phyloP scores from a whole-genome alignment of 2,329 filamentous ascomycete genomes.

The Diatrype stigma region DNA sequence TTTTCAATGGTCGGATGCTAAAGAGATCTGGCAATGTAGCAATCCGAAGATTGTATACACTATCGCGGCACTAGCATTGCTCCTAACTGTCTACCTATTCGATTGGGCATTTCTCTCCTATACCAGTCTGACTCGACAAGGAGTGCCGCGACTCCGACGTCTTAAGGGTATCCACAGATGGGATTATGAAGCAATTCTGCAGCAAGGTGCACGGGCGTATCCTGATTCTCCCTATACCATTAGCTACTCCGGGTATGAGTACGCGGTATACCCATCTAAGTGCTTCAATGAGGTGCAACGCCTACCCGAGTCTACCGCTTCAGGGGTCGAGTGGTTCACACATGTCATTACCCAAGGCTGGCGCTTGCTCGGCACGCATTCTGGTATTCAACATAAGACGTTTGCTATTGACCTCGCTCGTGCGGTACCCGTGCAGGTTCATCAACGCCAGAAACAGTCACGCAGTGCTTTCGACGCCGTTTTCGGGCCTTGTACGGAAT shows the following conservation, averaged over 20 bases:
- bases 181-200: constrained; percentile 8
- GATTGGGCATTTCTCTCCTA: neutral
- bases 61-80: neutral
- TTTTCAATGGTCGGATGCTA: neutral
- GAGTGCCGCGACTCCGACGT: constrained; percentile 2
- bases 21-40: neutral
- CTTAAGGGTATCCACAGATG: constrained; percentile 1
- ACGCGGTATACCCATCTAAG: constrained; percentile 10
- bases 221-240: constrained; percentile 12
- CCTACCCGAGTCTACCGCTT: constrained; percentile 5
- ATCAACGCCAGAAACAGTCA: constrained; percentile 4
- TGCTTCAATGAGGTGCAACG: constrained; percentile 13
- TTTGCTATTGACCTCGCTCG: constrained; percentile 11
- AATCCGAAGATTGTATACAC: neutral
- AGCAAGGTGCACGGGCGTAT: constrained; percentile 6
- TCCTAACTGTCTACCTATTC: neutral
- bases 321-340: constrained; percentile 8
- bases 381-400: constrained; percentile 4
- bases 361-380: constrained; percentile 10
- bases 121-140: neutral
- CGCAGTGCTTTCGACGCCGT: constrained; percentile 2
- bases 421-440: constrained; percentile 6
- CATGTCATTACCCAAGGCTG: constrained; percentile 7
- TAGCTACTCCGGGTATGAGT: constrained; percentile 8
- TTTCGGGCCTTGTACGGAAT: constrained; percentile 4